Percentiles rank a stretch among this genome's conserved stretches.
phyloP scores from a whole-genome alignment of 208 protist genomes.

The Crithidia brevicula region DNA sequence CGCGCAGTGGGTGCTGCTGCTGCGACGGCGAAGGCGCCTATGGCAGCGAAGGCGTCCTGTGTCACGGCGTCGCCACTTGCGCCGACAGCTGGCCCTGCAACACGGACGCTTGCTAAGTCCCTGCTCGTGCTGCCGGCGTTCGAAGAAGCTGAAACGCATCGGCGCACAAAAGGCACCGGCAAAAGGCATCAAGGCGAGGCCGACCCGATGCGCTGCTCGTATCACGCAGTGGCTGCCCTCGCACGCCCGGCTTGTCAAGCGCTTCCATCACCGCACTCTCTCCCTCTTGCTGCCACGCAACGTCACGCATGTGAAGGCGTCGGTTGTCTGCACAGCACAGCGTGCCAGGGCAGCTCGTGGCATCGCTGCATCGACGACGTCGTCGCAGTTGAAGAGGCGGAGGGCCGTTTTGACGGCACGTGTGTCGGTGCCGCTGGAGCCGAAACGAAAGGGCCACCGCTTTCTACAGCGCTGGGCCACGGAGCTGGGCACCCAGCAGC shows the following conservation, averaged over 20 bases:
- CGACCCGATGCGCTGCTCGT: too few species aligned
- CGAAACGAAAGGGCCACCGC: conserved; percentile 60
- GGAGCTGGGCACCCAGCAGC: conserved; percentile 12
- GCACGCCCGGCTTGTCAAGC: conserved; percentile 44
- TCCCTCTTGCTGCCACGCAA: conserved; percentile 15
- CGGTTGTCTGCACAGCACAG: neutral
- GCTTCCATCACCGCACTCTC: conserved; percentile 41
- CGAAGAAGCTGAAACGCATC: neutral
- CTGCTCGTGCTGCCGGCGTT: conserved; percentile 33
- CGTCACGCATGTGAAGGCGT: neutral
- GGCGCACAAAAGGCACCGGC: neutral
- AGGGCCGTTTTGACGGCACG: neutral
- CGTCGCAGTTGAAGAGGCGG: conserved; percentile 2
- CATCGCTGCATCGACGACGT: neutral
- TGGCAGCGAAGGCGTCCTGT: conserved; percentile 41
- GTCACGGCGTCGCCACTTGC: conserved; percentile 16
- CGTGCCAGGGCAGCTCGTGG: too few species aligned
- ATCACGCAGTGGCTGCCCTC: conserved; percentile 62
- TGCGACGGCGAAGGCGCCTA: conserved; percentile 50
- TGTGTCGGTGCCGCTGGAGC: conserved; percentile 12
- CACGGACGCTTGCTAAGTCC: conserved; percentile 22
- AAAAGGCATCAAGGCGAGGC: conserved; percentile 1
- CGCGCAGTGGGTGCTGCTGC: conserved; percentile 47
- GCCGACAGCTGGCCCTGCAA: conserved; percentile 21
- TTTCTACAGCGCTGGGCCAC: conserved; percentile 66